Evolutionary conservation across 1,284 basidiomycete species (phyloP), one percentile per base, ranked within the genome.

Genomic region (Inonotus hispidus): DNA sequence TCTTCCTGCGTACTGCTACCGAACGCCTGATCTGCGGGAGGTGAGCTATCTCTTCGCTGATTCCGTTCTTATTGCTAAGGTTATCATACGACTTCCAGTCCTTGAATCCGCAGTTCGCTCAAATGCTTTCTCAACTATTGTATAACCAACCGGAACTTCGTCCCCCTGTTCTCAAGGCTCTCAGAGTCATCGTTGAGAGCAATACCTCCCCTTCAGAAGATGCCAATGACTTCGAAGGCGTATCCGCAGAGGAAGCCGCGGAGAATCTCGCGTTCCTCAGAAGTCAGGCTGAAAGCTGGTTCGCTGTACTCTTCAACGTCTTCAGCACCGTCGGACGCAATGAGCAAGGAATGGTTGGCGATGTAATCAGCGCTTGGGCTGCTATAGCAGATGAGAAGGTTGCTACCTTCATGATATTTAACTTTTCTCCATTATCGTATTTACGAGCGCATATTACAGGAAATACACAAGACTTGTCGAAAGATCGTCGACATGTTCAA

Each of bases 291-390:
- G 91, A 94, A 70, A 96, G 93, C 69, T 95, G 97, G 87, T 83
- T 98, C 27, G 89, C 93, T 0, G 93, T 98, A 3, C 79, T 98
- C 49, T 96, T 98, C 79, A 98, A 99, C 71, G 88, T 99, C n/a
- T 98, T 98, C 73, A 83, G 90, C 63, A 94, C 85, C 68, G 84
- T 92, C 23, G 83, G 83, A 2, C 80, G 85, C 50, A 93, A 96
- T 65, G 83, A 81, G 50, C 83, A 93, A 53, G 87, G 86, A 2
- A 82, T 87, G 74, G 85, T 98, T n/a, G 92, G 93, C 41, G 93
- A 96, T 59, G 92, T 92, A 38, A 91, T 98, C 67, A 83, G 81
- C 21, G 80, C 82, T n/a, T 99, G 95, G 91, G 80, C 92, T 25
- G 82, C 83, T 7, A 90, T 98, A 65, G 87, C 95, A 56, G 84